Conservation (phyloP, 2,329 filamentous ascomycete species). For the Colletotrichum musicola region DNA sequence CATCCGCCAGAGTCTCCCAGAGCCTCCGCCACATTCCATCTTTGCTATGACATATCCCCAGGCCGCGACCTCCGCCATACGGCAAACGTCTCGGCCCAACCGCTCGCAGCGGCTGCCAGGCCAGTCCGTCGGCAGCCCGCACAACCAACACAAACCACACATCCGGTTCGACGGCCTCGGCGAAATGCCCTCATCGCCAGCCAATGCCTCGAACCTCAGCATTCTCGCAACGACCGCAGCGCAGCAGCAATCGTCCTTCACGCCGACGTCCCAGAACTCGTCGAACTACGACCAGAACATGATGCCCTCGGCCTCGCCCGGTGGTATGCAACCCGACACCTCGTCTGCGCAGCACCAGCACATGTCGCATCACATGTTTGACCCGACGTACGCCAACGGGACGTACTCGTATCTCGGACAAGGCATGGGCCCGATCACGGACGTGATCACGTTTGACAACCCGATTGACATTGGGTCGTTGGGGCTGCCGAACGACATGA, state of each 20-base stretch:
- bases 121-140: slow-evolving; percentile 31
- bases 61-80: slow-evolving; percentile 60
- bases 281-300: slow-evolving; percentile 58
- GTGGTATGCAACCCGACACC: slow-evolving; percentile 55
- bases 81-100: slow-evolving; percentile 55
- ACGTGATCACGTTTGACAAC: slow-evolving; percentile 78
- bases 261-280: slow-evolving; percentile 56
- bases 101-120: slow-evolving; percentile 44
- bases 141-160: slow-evolving; percentile 37
- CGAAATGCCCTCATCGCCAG: slow-evolving; percentile 49
- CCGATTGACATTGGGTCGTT: slow-evolving; percentile 80
- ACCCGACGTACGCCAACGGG: slow-evolving; percentile 17
- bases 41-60: slow-evolving; percentile 64
- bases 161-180: slow-evolving; percentile 47
- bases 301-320: slow-evolving; percentile 55
- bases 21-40: slow-evolving; percentile 56
- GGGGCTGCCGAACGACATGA: slow-evolving; percentile 72
- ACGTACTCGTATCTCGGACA: slow-evolving; percentile 42
- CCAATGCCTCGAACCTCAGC: slow-evolving; percentile 43
- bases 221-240: slow-evolving; percentile 42
- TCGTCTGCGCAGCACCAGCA: slow-evolving; percentile 35
- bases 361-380: slow-evolving; percentile 23
- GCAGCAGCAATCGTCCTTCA: slow-evolving; percentile 47
- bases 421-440: slow-evolving; percentile 48
- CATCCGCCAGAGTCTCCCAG: slow-evolving; percentile 67